Conservation (phyloP, 768 basidiomycete genomes). For the Russula earlei region DNA sequence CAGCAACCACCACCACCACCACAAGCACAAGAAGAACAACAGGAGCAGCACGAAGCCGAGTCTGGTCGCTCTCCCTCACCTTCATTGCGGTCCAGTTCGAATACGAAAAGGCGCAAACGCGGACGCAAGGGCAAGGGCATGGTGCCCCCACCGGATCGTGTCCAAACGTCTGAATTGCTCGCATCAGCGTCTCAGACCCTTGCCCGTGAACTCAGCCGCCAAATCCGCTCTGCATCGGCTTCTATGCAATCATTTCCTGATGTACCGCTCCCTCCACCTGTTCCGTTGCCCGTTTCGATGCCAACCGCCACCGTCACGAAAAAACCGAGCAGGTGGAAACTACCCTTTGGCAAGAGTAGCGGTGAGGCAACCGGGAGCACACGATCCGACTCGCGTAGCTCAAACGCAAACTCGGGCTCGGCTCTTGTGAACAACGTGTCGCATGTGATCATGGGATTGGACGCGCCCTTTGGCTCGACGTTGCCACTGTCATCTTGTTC, state of each 20-base stretch:
- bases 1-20: slow-evolving; percentile 25
- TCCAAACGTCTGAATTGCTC: slow-evolving; percentile 57
- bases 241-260: slow-evolving; percentile 17
- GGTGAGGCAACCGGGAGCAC: slow-evolving; percentile 7
- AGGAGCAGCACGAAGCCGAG: background rate
- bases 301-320: slow-evolving; percentile 34
- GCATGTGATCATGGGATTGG: slow-evolving; percentile 62
- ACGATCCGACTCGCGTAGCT: slow-evolving; percentile 9
- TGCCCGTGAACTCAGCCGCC: slow-evolving; percentile 74
- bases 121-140: slow-evolving; percentile 76
- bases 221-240: slow-evolving; percentile 24
- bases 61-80: slow-evolving; percentile 2
- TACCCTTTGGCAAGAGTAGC: slow-evolving; percentile 58
- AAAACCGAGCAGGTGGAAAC: slow-evolving; percentile 83
- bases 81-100: slow-evolving; percentile 35
- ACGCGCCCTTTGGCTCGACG: slow-evolving; percentile 31
- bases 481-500: background rate
- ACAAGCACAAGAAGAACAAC: background rate
- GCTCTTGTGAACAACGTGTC: slow-evolving; percentile 72
- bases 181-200: slow-evolving; percentile 75
- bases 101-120: slow-evolving; percentile 74
- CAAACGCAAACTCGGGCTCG: slow-evolving; percentile 24
- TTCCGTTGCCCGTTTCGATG: slow-evolving; percentile 26
- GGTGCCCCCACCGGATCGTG: slow-evolving; percentile 28
- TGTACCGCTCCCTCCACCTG: slow-evolving; percentile 31